A percentile compares a stretch with the other conserved stretches of the same genome.
Conservation (phyloP, 257 asterid genomes). For the Solanum rostratum region DNA sequence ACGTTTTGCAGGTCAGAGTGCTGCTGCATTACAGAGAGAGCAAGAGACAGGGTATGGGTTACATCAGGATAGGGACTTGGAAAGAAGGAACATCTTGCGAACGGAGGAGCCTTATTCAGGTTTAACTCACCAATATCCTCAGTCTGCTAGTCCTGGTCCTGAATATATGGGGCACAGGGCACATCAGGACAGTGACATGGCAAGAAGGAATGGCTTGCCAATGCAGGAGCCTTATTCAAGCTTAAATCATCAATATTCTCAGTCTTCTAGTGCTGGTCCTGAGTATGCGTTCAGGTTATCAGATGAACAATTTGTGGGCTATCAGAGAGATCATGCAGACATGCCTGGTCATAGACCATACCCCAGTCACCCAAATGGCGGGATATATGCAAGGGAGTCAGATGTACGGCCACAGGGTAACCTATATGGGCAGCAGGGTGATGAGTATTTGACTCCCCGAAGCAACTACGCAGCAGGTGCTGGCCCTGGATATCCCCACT, state of each 20-base stretch:
- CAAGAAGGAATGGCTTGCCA: slow-evolving; percentile 12
- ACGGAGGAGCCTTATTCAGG: slow-evolving; percentile 16
- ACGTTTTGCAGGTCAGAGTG: slow-evolving; percentile 3
- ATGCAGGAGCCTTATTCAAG: slow-evolving; percentile 15
- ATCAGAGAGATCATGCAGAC: slow-evolving; percentile 10
- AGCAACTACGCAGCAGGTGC: background rate
- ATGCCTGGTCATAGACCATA: slow-evolving; percentile 3
- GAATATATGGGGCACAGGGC: slow-evolving; percentile 10
- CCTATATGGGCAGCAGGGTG: slow-evolving; percentile 10
- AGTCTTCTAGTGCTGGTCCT: slow-evolving; percentile 12
- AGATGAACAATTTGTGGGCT: slow-evolving; percentile 11
- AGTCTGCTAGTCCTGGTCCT: slow-evolving; percentile 12
- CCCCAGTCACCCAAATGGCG: slow-evolving; percentile 6
- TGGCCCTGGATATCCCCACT: slow-evolving; percentile 6
- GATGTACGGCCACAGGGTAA: slow-evolving; percentile 9
- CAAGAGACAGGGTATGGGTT: slow-evolving; percentile 9
- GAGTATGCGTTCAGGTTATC: slow-evolving; percentile 14
- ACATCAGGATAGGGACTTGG: slow-evolving; percentile 9
- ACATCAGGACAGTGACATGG: slow-evolving; percentile 8
- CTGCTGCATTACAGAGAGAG: slow-evolving; percentile 9
- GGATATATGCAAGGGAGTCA: slow-evolving; percentile 13
- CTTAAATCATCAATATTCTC: slow-evolving; percentile 10
- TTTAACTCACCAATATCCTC: slow-evolving; percentile 11
- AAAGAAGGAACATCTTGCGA: slow-evolving; percentile 11
- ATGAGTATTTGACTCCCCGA: slow-evolving; percentile 9